phyloP scores from a whole-genome alignment of 2,329 filamentous ascomycete genomes.

The Thielaviopsis ethacetica region DNA sequence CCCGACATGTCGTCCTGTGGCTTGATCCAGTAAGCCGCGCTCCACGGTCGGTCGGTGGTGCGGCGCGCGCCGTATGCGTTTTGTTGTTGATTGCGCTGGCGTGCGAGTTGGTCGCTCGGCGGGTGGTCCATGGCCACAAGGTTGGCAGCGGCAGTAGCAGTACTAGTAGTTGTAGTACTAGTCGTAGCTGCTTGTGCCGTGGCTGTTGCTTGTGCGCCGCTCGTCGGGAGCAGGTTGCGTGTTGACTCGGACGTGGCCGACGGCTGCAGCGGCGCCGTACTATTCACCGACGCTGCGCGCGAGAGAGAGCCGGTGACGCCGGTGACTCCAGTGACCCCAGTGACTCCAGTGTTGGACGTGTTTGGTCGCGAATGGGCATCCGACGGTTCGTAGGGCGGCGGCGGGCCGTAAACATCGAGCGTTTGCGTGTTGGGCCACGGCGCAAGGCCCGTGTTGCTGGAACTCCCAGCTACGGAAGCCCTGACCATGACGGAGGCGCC shows the following conservation, averaged over 20 bases:
- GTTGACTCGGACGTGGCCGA: too few species aligned
- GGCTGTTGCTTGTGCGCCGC: neutral
- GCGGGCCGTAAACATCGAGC: conserved; percentile 5
- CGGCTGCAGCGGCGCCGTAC: conserved; percentile 6
- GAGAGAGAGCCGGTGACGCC: neutral
- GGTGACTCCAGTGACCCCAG: neutral
- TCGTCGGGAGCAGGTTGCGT: too few species aligned
- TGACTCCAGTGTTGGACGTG: neutral
- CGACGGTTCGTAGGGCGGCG: conserved; percentile 10
- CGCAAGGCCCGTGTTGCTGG: neutral
- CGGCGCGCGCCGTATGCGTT: neutral
- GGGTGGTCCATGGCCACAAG: neutral
- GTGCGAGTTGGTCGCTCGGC: neutral
- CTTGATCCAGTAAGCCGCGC: conserved; percentile 9
- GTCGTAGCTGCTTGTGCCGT: neutral
- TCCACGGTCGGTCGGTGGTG: conserved; percentile 6
- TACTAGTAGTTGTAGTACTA: neutral
- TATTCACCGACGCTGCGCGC: conserved; percentile 1
- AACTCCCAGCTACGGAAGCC: neutral
- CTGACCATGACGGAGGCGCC: neutral
- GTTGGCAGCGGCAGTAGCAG: neutral
- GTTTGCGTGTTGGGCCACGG: conserved; percentile 1
- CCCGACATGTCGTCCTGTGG: neutral
- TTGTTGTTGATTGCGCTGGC: neutral
- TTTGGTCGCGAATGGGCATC: conserved; percentile 5